Evolutionary conservation across 495 filamentous ascomycete genomes (phyloP).

Genomic region (Annulohypoxylon stygium): DNA sequence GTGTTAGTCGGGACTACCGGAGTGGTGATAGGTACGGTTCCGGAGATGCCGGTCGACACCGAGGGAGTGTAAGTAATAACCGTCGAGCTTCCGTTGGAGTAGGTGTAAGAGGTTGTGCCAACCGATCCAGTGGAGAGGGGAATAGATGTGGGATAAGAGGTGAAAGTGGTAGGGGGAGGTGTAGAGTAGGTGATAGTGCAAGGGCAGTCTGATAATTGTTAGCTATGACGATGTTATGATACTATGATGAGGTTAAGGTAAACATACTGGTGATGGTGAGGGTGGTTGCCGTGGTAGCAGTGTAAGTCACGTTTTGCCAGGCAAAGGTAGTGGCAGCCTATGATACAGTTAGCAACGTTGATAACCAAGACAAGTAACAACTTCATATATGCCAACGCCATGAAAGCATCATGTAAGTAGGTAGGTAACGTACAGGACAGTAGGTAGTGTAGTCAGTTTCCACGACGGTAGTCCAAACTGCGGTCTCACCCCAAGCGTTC

Average conservation of each 20-base stretch:
- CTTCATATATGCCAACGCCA: background rate
- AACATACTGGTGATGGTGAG: constrained; percentile 55
- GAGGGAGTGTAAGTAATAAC: constrained; percentile 43
- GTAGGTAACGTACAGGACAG: constrained; percentile 52
- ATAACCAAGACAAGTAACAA: background rate
- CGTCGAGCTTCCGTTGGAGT: constrained; percentile 38
- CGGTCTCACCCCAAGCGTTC: constrained; percentile 46
- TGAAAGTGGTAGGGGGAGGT: constrained; percentile 35
- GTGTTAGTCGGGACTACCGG: constrained; percentile 35
- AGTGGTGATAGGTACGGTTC: constrained; percentile 39
- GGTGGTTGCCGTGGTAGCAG: constrained; percentile 53
- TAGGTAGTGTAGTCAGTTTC: constrained; percentile 54
- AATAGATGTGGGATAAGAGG: constrained; percentile 11
- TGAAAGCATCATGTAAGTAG: background rate
- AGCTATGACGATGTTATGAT: constrained; percentile 2
- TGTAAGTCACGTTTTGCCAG: constrained; percentile 50
- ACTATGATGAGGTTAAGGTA: background rate
- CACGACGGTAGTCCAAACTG: constrained; percentile 50
- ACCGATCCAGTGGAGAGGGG: constrained; percentile 27
- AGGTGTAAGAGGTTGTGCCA: constrained; percentile 27
- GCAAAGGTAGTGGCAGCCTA: constrained; percentile 50
- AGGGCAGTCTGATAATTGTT: constrained; percentile 52
- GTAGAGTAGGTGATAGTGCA: constrained; percentile 54
- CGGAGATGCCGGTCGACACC: constrained; percentile 38
- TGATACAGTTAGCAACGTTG: constrained; percentile 19